phyloP scores from a whole-genome alignment of 2,329 filamentous ascomycete genomes.

The Aspergillus sp. region DNA sequence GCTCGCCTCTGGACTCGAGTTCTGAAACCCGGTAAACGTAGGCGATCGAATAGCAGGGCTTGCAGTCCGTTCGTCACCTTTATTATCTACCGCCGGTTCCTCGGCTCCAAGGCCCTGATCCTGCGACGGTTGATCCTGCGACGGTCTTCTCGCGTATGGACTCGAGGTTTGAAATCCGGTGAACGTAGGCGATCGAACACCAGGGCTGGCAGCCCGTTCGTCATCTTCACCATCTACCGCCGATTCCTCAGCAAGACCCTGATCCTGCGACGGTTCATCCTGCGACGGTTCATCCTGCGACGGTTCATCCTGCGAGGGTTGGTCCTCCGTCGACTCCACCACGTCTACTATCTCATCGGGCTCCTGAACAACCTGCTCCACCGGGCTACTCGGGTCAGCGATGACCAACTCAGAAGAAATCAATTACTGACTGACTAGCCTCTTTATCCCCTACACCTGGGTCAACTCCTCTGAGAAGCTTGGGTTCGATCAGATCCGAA shows the following conservation, averaged over 20 bases:
- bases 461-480: constrained; percentile 46
- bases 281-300: no score
- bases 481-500: constrained; percentile 57
- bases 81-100: background rate
- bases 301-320: background rate
- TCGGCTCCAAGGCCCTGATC: background rate
- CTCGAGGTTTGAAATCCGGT: constrained; percentile 8
- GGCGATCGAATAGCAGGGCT: constrained; percentile 11
- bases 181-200: constrained; percentile 12
- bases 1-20: background rate
- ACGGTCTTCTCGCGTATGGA: background rate
- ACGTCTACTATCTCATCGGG: constrained; percentile 3
- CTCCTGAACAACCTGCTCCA: constrained; percentile 16
- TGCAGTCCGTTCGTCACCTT: background rate
- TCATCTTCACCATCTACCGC: background rate
- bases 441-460: constrained; percentile 17
- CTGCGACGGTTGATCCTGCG: background rate
- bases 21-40: constrained; percentile 12
- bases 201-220: constrained; percentile 5
- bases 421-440: constrained; percentile 32
- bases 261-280: background rate
- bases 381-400: constrained; percentile 24
- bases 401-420: constrained; percentile 14
- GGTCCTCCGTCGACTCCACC: background rate
- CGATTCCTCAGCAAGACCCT: background rate